Evolutionary conservation across 2,329 filamentous ascomycete genomes (phyloP), one percentile per base, ranked within the genome.

Genomic region (Fonsecaea multimorphosa): DNA sequence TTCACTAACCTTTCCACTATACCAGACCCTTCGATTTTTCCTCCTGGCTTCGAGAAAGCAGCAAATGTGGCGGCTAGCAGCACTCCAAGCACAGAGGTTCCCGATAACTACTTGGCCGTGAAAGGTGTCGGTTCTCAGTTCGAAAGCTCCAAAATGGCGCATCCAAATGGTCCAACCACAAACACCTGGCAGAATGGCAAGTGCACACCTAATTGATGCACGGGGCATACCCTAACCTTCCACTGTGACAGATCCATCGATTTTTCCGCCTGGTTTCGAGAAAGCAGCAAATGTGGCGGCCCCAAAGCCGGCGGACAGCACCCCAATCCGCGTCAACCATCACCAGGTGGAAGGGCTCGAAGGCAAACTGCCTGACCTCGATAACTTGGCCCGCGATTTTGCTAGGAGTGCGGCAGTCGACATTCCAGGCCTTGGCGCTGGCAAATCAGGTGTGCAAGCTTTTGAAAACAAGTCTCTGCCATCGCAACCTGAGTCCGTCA

Each of bases 361-460:
- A 49, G 44, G 44, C 9, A 19, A 49, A 49, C 44, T 49, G 44
- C 44, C 44, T 11, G 44, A 49, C 44, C 44, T 49, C n/a, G 44
- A 22, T 4, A 4, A 6, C 6, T 9, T 49, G 44, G 12, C 44
- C 19, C 44, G 44, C 9, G 44, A 49, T 3, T 49, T 49, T 11
- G 44, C 4, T 24, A 24, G 7, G 44, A 12, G 44, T 24, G 44
- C 44, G 24, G 44, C 19, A 22, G 44, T 49, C 11, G 44, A 49
- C 22, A 6, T 49, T 49, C 44, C n/a, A 24, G 11, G 2, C 22
- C 44, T 49, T 49, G 44, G 44, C 44, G 44, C 44, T 12, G 11
- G 2, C 4, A 12, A 49, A 12, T 1, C 44, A 24, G 44, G 3
- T 24, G 1, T 2, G 12, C 2, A 24, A 49, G 3, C 9, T 24